Evolutionary conservation across 192 early-diverging fungal species (phyloP).

Genomic region (Chytriomyces sp.): DNA sequence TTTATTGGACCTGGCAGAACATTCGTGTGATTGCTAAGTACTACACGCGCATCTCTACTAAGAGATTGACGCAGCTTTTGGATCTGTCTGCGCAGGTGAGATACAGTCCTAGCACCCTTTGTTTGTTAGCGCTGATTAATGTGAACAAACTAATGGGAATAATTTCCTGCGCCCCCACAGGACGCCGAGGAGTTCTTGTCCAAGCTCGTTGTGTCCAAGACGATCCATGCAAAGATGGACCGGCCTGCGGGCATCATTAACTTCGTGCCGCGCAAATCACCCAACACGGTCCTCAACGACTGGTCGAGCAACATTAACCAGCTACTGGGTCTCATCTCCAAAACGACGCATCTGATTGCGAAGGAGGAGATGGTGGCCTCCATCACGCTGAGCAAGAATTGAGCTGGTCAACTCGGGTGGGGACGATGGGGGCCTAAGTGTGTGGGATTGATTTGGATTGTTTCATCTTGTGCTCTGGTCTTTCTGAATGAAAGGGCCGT

Average conservation of each 20-base stretch:
- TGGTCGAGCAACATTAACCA: slow-evolving; percentile 91
- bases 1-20: slow-evolving; percentile 60
- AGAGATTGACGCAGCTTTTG: slow-evolving; percentile 86
- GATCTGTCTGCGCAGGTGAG: slow-evolving; percentile 74
- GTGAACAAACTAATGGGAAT: slow-evolving; percentile 13
- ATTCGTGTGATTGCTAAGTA: slow-evolving; percentile 96
- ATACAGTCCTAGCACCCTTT: background rate
- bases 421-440: too few species aligned
- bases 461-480: too few species aligned
- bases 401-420: too few species aligned
- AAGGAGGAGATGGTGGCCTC: slow-evolving; percentile 63
- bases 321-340: slow-evolving; percentile 88
- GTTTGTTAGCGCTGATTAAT: too few species aligned
- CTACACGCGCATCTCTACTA: slow-evolving; percentile 84
- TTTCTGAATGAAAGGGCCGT: too few species aligned
- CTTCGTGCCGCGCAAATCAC: slow-evolving; percentile 82
- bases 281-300: slow-evolving; percentile 88
- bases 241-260: slow-evolving; percentile 85
- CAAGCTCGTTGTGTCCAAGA: slow-evolving; percentile 90
- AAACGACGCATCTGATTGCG: slow-evolving; percentile 70
- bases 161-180: slow-evolving; percentile 37
- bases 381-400: slow-evolving; percentile 33
- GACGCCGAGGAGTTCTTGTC: slow-evolving; percentile 92
- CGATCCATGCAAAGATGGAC: slow-evolving; percentile 95
- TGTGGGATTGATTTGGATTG: too few species aligned